A percentile compares a stretch with the other conserved stretches of the same genome.
These are phyloP conservation scores for Leccinum longicurvipes DNA, from an alignment of 768 basidiomycete genomes.

Conservation along the genomic window DNA sequence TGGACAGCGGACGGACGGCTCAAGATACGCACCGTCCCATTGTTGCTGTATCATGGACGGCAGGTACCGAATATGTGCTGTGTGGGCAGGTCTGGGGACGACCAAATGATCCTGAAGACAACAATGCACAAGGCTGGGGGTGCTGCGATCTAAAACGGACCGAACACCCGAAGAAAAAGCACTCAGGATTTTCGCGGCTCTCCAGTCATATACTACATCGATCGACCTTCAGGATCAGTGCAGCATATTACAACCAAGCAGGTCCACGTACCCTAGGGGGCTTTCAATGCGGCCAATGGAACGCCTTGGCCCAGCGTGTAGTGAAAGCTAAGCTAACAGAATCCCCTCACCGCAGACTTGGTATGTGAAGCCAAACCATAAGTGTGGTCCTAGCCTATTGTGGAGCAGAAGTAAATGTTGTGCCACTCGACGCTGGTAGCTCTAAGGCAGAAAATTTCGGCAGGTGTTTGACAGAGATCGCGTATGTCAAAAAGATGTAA, in stretches of 20 bases:
- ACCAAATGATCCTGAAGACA: background rate
- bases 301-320: background rate
- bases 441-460: conserved; percentile 4
- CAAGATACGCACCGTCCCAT: conserved; percentile 2
- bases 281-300: background rate
- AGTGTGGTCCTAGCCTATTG: too few relatives aligned
- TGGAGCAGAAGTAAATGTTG: too few relatives aligned
- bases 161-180: background rate
- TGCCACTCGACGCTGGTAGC: conserved; percentile 8
- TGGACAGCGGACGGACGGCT: background rate
- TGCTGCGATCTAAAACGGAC: background rate
- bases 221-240: too few relatives aligned
- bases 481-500: conserved; percentile 10
- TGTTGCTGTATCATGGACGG: background rate
- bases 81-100: background rate
- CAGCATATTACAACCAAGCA: background rate
- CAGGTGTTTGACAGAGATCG: conserved; percentile 19
- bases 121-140: background rate
- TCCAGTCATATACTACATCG: too few relatives aligned
- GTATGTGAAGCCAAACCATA: too few relatives aligned
- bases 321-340: background rate
- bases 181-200: too few relatives aligned
- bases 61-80: background rate
- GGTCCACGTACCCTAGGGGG: conserved; percentile 3
- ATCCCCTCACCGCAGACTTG: background rate